phyloP scores from a whole-genome alignment of 129 eudicot species.

The Flaveria robusta region DNA sequence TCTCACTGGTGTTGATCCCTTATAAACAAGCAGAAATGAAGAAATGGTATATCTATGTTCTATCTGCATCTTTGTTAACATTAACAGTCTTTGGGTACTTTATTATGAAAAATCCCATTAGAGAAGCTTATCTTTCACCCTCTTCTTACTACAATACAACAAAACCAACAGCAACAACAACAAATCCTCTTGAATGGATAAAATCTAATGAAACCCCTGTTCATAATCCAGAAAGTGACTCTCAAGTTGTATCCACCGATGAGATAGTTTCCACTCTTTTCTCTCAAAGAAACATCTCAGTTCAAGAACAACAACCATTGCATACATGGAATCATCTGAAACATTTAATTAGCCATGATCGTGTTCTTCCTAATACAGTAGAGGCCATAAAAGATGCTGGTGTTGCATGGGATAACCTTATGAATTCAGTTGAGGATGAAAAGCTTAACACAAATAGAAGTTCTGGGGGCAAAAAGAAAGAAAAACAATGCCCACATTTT shows the following conservation, averaged over 20 bases:
- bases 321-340: constrained; percentile 78
- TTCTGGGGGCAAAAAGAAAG: constrained; percentile 57
- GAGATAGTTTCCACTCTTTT: constrained; percentile 54
- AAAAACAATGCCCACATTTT: constrained; percentile 91
- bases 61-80: constrained; percentile 62
- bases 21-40: constrained; percentile 58
- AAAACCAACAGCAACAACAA: constrained; percentile 49
- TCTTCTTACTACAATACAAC: constrained; percentile 51
- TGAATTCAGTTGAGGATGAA: constrained; percentile 72
- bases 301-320: constrained; percentile 58
- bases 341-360: constrained; percentile 60
- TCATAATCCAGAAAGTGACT: constrained; percentile 47
- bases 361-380: constrained; percentile 77
- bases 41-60: constrained; percentile 81
- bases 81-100: constrained; percentile 56
- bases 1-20: constrained; percentile 20
- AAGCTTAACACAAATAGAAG: constrained; percentile 59
- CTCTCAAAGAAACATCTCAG: constrained; percentile 53
- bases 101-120: constrained; percentile 51
- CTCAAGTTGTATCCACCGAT: constrained; percentile 64
- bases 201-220: constrained; percentile 52
- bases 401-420: constrained; percentile 77
- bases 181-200: constrained; percentile 94
- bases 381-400: constrained; percentile 86
- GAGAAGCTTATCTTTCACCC: constrained; percentile 52